phyloP scores from a whole-genome alignment of 2,329 filamentous ascomycete species.

The Scedosporium apiospermum region DNA sequence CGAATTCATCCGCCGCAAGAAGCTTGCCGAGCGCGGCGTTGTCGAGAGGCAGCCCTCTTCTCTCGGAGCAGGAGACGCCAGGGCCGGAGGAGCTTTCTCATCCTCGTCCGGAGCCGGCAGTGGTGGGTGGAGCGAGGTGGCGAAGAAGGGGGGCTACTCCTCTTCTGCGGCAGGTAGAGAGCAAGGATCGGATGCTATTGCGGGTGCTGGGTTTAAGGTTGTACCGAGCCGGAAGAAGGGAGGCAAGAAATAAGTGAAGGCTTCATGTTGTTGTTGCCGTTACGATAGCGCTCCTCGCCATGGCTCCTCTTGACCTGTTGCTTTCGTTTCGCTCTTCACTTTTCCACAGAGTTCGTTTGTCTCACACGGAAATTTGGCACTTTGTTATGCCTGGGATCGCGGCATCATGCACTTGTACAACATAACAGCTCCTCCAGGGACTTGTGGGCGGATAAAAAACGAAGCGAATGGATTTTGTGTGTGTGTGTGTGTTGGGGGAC shows the following conservation, averaged over 20 bases:
- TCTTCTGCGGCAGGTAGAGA: conserved; percentile 24
- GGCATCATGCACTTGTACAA: too few species aligned
- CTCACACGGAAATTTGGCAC: too few species aligned
- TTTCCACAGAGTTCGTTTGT: too few species aligned
- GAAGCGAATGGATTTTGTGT: too few species aligned
- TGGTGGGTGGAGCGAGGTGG: conserved; percentile 91
- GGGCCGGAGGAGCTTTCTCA: conserved; percentile 39
- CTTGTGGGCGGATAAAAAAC: too few species aligned
- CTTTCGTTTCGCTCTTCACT: too few species aligned
- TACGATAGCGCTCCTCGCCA: too few species aligned
- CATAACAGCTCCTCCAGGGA: too few species aligned
- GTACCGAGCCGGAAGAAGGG: conserved; percentile 88
- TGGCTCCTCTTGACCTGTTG: too few species aligned
- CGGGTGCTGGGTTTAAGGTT: conserved; percentile 71
- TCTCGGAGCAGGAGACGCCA: conserved; percentile 17
- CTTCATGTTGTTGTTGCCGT: too few species aligned
- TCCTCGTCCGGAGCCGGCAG: conserved; percentile 13
- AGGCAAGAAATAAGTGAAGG: conserved; percentile 52
- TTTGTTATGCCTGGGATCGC: too few species aligned
- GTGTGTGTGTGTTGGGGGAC: too few species aligned
- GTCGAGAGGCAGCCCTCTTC: conserved; percentile 59
- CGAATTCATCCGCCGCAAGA: conserved; percentile 88
- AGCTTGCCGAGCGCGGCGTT: conserved; percentile 85
- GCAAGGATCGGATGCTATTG: conserved; percentile 22
- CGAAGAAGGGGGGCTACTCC: conserved; percentile 65